Evolutionary conservation across 108 stramenopile species (phyloP).

Genomic region (Aurantiochytrium sp.): DNA sequence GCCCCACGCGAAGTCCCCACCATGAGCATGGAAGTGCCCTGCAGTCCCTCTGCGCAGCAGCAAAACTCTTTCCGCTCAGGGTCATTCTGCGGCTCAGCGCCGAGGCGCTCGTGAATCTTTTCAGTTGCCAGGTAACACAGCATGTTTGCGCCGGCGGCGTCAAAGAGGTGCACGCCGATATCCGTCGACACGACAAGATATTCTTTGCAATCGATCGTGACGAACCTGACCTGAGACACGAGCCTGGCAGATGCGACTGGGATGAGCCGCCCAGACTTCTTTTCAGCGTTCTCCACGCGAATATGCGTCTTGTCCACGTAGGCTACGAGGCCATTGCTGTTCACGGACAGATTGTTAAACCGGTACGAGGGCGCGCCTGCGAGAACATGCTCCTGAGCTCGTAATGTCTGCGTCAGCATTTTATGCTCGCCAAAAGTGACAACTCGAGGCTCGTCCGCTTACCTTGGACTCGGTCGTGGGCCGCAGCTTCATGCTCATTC

Average conservation of each 20-base stretch:
- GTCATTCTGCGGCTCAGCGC: not conserved
- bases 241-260: not conserved
- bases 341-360: not conserved
- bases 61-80: not conserved
- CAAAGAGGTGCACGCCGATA: not conserved
- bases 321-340: not conserved
- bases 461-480: too few species aligned
- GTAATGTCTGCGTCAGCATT: too few species aligned
- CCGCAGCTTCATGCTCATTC: too few species aligned
- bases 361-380: not conserved
- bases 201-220: not conserved
- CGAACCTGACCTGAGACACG: not conserved
- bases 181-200: not conserved
- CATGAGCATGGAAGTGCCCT: not conserved
- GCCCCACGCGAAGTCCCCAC: not conserved
- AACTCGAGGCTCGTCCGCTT: too few species aligned
- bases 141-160: not conserved
- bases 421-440: too few species aligned
- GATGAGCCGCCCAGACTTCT: not conserved
- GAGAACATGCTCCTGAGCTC: not conserved
- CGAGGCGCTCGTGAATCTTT: not conserved
- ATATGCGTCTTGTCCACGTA: not conserved
- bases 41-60: not conserved
- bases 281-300: not conserved
- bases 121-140: not conserved